Base-by-base conservation (phyloP, 768 basidiomycete species). In the Austroboletus eburneus region DNA sequence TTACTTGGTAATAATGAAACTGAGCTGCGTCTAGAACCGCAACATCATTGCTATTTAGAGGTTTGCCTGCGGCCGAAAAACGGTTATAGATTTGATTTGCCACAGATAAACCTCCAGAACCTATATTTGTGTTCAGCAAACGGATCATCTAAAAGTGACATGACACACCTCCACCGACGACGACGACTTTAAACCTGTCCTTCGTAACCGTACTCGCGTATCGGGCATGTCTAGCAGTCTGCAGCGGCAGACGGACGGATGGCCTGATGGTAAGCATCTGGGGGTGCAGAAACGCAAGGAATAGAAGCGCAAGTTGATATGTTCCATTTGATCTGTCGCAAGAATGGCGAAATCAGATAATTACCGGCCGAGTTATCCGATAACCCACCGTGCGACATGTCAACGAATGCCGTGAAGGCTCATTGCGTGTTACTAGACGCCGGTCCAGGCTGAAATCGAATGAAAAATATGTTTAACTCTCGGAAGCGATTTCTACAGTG, bases 1-100 rank as follows among this genome's bases (percentile, higher is more conserved):
- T 42, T 55, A 84, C 85, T 70, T 89, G 85, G 69, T 95, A 97
- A 65, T 90, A 80, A 67, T 97, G 94, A 41, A 79, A 78, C 49
- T 85, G 74, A 20, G 89, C 80, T 16, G 78, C 79, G 61, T 98
- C 95, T 25, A 96, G 68, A 45, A 98, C 85, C 6, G 81, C 89
- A 38, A 98, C 81, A 63, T 97, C 94, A 20, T 82, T 87, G 17
- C 73, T 65, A 34, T 74, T 78, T 30, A 96, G 64, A 23, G 77
- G 65, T 52, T 84, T 83, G 9, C 83, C 85, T 36, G 84, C 81
- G 12, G 74, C 71, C 52, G 76, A 75, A 64, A 96, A 92, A 24
- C 83, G 76, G 57, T 91, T 72, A 63, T 85, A 89, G 38, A 98
- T 80, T 68, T 97, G 93, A 55, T 88, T 85, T 30, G 94, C 91